Evolutionary conservation across 139 green algal species (phyloP).

Genomic region (Closterium sp.): DNA sequence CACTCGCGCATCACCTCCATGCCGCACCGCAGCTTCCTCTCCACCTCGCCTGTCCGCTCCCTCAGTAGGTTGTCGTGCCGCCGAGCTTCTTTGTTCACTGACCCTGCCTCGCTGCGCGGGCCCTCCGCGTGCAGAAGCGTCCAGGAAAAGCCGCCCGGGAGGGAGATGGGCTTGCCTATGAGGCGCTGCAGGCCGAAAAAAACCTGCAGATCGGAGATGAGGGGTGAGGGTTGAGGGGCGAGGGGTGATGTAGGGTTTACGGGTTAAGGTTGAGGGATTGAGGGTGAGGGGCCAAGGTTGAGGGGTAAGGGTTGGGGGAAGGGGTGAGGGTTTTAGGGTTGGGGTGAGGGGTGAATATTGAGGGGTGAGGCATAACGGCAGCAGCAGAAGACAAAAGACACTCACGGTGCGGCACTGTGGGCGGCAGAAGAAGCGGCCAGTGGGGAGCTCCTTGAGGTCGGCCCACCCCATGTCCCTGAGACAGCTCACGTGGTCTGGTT

Average conservation of each 20-base stretch:
- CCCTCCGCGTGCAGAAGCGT: slow-evolving; percentile 12
- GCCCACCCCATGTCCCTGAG: slow-evolving; percentile 12
- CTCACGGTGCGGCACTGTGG: slow-evolving; percentile 29
- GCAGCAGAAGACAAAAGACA: background rate
- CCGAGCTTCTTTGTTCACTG: background rate
- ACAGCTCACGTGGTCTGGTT: slow-evolving; percentile 50
- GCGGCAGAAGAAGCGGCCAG: slow-evolving; percentile 57
- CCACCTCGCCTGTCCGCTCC: background rate
- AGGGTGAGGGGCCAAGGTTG: too few species aligned
- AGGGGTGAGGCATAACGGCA: background rate
- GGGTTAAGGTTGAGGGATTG: too few species aligned
- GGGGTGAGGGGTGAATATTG: background rate
- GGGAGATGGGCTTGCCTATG: slow-evolving; percentile 12
- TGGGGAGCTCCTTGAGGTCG: slow-evolving; percentile 28
- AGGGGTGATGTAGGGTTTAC: background rate
- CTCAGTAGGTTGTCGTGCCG: background rate
- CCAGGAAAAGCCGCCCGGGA: slow-evolving; percentile 16
- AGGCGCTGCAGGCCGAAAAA: background rate
- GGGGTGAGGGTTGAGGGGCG: too few species aligned
- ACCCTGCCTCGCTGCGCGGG: background rate
- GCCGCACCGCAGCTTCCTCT: slow-evolving; percentile 10
- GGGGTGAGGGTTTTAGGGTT: too few species aligned
- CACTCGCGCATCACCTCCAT: slow-evolving; percentile 58
- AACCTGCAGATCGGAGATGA: background rate
- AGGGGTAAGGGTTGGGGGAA: too few species aligned